Conservation (phyloP, 176 grass and related monocot species). For the Carex scoparia region DNA sequence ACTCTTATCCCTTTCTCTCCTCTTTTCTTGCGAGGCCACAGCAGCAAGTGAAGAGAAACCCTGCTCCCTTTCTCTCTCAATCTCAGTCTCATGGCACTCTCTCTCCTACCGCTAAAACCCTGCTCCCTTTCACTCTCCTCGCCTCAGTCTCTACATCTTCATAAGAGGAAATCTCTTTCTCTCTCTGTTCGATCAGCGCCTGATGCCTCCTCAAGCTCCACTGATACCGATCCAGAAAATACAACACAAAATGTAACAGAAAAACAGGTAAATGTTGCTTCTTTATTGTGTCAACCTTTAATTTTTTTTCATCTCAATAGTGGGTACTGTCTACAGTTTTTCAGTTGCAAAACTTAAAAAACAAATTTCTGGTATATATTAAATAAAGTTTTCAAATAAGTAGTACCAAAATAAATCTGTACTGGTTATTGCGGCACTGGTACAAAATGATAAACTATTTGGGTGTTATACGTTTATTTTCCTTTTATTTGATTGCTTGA, state of each 20-base stretch:
- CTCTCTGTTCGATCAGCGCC: not conserved
- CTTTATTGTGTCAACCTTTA: not conserved
- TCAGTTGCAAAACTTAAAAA: too few relatives aligned
- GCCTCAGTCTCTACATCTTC: not conserved
- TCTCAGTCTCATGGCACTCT: not conserved
- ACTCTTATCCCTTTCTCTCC: too few relatives aligned
- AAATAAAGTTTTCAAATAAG: too few relatives aligned
- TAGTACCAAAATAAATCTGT: too few relatives aligned
- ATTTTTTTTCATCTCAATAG: too few relatives aligned
- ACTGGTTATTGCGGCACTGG: not conserved
- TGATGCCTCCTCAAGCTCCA: not conserved
- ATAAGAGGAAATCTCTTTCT: slow-evolving; percentile 6
- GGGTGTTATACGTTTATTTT: not conserved
- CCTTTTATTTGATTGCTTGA: not conserved
- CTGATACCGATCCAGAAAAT: not conserved
- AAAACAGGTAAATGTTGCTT: slow-evolving; percentile 7
- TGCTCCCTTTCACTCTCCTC: not conserved
- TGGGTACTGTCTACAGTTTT: too few relatives aligned
- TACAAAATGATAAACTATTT: not conserved
- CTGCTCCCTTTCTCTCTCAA: too few relatives aligned
- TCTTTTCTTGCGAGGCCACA: too few relatives aligned
- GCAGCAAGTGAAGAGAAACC: not conserved
- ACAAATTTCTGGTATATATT: too few relatives aligned
- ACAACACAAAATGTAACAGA: not conserved
- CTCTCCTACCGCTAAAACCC: not conserved